Base-by-base conservation (phyloP, 1,284 basidiomycete species). In the Tilletiaria anomala region DNA sequence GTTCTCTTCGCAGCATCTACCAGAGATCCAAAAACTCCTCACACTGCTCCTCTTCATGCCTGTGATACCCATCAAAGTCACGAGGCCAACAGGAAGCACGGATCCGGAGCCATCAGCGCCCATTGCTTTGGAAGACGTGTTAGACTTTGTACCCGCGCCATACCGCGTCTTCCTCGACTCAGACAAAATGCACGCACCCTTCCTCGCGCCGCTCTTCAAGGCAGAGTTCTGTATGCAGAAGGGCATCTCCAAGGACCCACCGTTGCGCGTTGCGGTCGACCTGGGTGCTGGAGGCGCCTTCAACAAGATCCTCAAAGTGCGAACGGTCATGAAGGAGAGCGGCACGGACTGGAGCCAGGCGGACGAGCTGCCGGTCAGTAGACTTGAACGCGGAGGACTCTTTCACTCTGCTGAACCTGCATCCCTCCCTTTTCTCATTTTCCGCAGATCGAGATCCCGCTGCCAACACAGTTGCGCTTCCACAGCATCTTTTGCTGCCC, bases 401-500 rank as follows among this genome's bases (percentile, higher is more conserved):
- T 12, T 15, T 33, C 42, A 17, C 22, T 11, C 12, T 32, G 35
- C 10, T 16, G 32, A n/a, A 20, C 32, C 14, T 17, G 8, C 20
- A 15, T 15, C 16, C n/a, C 15, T 15, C 26, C 21, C 20, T 18
- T 17, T 15, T 44, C 34, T 11, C 11, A n/a, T 15, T 26, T 5
- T 21, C 20, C 14, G 19, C 57, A 93, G 88, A 86, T 96, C 63
- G 91, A 94, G 70, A 86, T 97, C 52, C 84, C 86, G 0, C 68
- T 97, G 10, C 78, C 83, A 1, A 32, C 51, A 2, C 80, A 88
- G 56, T 74, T 65, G 17, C 47, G 86, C 21, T 96, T 91, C 69
- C 93, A 99, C 67, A 93, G 88, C 1, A 83, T 93, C 45, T 97
- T 99, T 66, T 80, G 87, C 32, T 99, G 93, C 68, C 87, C 93